Evolutionary conservation across 208 protist genomes (phyloP).

Genomic region (Kentomonas sorsogonicus): DNA sequence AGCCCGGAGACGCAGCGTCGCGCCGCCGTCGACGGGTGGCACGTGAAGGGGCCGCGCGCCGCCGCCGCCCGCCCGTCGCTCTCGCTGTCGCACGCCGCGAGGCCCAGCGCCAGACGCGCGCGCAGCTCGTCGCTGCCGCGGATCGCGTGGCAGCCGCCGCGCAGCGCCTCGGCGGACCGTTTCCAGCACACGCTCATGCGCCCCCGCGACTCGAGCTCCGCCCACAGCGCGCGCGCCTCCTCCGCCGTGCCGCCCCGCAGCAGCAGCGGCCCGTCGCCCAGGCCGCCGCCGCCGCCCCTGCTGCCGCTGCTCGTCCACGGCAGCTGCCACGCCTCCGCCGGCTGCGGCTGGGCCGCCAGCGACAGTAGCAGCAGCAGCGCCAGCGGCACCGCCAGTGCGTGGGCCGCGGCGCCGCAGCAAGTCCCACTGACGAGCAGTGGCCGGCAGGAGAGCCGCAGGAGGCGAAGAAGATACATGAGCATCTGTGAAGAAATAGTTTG

Average conservation of each 20-base stretch:
- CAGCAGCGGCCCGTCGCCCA: background rate
- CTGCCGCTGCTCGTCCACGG: background rate
- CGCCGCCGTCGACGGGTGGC: slow-evolving; percentile 6
- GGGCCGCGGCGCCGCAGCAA: too few species aligned
- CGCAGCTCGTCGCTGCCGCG: slow-evolving; percentile 46
- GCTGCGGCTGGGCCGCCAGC: background rate
- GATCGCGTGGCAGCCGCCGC: slow-evolving; percentile 35
- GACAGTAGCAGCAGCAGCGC: background rate
- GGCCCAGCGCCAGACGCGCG: slow-evolving; percentile 60
- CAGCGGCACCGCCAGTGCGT: too few species aligned
- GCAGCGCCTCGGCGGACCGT: slow-evolving; percentile 36
- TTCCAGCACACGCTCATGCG: slow-evolving; percentile 70
- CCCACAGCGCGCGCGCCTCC: slow-evolving; percentile 34
- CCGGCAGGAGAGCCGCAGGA: too few species aligned
- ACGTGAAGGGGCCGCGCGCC: slow-evolving; percentile 34
- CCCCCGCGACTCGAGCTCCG: slow-evolving; percentile 40
- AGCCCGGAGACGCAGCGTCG: slow-evolving; percentile 47
- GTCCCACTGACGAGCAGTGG: too few species aligned
- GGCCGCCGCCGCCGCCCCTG: too few species aligned
- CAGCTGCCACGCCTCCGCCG: background rate
- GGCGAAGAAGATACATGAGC: too few species aligned
- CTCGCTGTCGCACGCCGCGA: slow-evolving; percentile 70
- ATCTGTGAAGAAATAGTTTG: too few species aligned
- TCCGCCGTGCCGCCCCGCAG: slow-evolving; percentile 1
- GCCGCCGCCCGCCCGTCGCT: slow-evolving; percentile 44